Percentiles rank a stretch among this genome's conserved stretches.
Evolutionary conservation across 2,329 filamentous ascomycete genomes (phyloP).

Genomic region (Atkinsonella hypoxylon): DNA sequence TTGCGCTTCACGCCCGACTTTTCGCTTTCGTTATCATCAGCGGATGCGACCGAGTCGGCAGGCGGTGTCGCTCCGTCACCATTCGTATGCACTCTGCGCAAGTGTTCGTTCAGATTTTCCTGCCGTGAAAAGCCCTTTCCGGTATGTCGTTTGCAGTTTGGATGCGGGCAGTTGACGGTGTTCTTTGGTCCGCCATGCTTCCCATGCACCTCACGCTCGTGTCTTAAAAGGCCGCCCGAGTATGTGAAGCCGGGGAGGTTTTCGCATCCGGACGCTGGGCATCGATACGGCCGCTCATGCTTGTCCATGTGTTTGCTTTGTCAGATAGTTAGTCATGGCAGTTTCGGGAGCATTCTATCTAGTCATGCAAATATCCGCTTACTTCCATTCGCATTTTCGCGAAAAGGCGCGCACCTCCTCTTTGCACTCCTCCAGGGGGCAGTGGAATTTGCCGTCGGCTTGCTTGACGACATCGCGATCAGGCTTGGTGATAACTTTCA

Average conservation of each 20-base stretch:
- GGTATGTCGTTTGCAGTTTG: conserved; percentile 77
- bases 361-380: conserved; percentile 24
- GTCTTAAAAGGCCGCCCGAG: conserved; percentile 75
- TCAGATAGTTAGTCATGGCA: conserved; percentile 12
- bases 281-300: conserved; percentile 88
- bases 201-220: conserved; percentile 87
- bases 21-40: conserved; percentile 36
- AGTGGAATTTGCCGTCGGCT: conserved; percentile 62
- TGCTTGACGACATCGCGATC: conserved; percentile 49
- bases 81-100: conserved; percentile 73
- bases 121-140: conserved; percentile 86
- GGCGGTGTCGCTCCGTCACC: conserved; percentile 24
- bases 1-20: conserved; percentile 36
- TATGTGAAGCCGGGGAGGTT: conserved; percentile 94
- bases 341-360: not conserved
- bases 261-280: conserved; percentile 68
- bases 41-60: conserved; percentile 24
- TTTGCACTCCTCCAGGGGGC: conserved; percentile 57
- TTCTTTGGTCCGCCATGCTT: conserved; percentile 84
- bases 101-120: conserved; percentile 88
- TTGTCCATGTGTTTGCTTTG: conserved; percentile 95
- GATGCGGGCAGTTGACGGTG: conserved; percentile 72
- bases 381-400: conserved; percentile 92
- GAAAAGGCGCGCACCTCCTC: conserved; percentile 55
- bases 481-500: conserved; percentile 46